Conservation (phyloP, 345 rosid genomes). For the Orychophragmus violaceus region DNA sequence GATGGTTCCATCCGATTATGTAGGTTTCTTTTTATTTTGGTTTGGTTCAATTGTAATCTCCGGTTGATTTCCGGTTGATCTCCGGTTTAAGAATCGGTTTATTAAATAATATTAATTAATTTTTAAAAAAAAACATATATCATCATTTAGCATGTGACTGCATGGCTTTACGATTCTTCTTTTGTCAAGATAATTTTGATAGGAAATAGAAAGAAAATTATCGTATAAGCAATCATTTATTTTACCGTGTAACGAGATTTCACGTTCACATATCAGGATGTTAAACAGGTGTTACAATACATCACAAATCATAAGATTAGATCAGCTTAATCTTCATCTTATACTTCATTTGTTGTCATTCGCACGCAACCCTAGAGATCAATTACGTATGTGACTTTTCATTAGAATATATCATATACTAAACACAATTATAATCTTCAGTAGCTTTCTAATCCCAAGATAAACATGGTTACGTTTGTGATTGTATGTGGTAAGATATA, state of each 20-base stretch:
- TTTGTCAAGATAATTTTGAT: not conserved
- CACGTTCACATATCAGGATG: not conserved
- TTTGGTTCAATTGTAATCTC: too few relatives aligned
- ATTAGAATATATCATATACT: not conserved
- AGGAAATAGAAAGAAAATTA: not conserved
- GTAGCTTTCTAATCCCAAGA: not conserved
- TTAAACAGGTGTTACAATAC: not conserved
- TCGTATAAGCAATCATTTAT: not conserved
- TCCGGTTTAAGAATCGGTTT: too few relatives aligned
- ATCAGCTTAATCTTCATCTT: not conserved
- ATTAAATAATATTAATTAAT: too few relatives aligned
- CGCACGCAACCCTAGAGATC: not conserved
- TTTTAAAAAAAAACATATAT: too few relatives aligned
- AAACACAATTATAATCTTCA: not conserved
- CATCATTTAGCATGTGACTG: not conserved
- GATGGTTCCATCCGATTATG: too few relatives aligned
- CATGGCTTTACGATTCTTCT: not conserved
- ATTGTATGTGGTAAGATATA: too few relatives aligned
- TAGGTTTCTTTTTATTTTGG: too few relatives aligned
- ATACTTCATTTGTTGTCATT: not conserved
- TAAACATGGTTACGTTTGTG: not conserved
- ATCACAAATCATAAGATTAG: constrained; percentile 5
- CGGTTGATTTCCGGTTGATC: too few relatives aligned
- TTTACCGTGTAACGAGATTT: not conserved
- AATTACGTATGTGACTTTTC: constrained; percentile 15